Percentiles rank a stretch among this genome's conserved stretches.
These are phyloP conservation scores for Quillaja saponaria DNA, from an alignment of 306 rosid species.

Conservation along the genomic window DNA sequence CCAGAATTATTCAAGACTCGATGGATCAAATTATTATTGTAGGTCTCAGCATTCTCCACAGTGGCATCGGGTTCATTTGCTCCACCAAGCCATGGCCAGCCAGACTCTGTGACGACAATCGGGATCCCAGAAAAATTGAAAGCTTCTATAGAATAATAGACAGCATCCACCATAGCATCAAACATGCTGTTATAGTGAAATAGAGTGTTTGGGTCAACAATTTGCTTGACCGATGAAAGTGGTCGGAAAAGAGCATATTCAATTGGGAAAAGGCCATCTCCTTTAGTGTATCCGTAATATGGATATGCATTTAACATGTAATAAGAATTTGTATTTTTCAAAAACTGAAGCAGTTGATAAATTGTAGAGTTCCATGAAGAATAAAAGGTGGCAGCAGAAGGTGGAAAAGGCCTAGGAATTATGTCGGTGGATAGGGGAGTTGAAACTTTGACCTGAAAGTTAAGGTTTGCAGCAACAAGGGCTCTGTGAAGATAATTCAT, in stretches of 20 bases:
- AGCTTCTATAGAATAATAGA: slow-evolving; percentile 73
- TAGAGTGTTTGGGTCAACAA: slow-evolving; percentile 89
- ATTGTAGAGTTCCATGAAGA: slow-evolving; percentile 70
- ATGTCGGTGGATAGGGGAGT: slow-evolving; percentile 83
- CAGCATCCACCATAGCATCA: slow-evolving; percentile 94
- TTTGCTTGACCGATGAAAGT: slow-evolving; percentile 85
- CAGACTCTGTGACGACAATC: slow-evolving; percentile 76
- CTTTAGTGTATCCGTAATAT: slow-evolving; percentile 65
- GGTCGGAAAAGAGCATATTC: slow-evolving; percentile 83
- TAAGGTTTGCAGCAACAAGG: slow-evolving; percentile 75
- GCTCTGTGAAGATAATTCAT: slow-evolving; percentile 80
- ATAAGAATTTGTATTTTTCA: slow-evolving; percentile 70
- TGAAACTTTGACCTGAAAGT: slow-evolving; percentile 72
- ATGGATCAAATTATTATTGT: slow-evolving; percentile 57
- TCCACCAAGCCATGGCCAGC: slow-evolving; percentile 89
- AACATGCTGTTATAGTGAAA: slow-evolving; percentile 84
- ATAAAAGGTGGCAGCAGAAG: slow-evolving; percentile 76
- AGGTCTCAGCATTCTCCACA: slow-evolving; percentile 67
- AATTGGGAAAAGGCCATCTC: slow-evolving; percentile 77
- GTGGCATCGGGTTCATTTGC: slow-evolving; percentile 76
- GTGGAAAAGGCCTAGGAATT: slow-evolving; percentile 81
- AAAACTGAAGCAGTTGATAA: slow-evolving; percentile 69
- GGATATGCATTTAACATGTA: slow-evolving; percentile 82
- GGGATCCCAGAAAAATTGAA: slow-evolving; percentile 71
- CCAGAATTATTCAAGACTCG: slow-evolving; percentile 90